Conservation (phyloP, 2,329 filamentous ascomycete species). For the Ramularia endophylla region DNA sequence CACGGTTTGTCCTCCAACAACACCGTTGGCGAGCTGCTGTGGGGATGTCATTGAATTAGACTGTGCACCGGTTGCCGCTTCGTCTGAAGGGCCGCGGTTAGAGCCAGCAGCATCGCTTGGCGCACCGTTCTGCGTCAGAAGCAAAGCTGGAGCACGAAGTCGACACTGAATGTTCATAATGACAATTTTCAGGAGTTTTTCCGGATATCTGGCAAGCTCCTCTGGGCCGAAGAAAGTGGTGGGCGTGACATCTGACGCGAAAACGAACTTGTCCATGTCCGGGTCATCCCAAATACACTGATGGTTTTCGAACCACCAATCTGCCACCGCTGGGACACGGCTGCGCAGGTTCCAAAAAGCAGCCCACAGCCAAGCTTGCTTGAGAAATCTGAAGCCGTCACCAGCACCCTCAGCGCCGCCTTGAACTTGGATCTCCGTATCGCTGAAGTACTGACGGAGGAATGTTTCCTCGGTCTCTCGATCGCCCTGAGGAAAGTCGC, state of each 20-base stretch:
- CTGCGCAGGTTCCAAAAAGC: slow-evolving; percentile 27
- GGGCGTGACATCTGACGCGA: slow-evolving; percentile 14
- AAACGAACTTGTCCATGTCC: slow-evolving; percentile 15
- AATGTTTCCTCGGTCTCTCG: slow-evolving; percentile 28
- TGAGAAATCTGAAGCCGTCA: slow-evolving; percentile 29
- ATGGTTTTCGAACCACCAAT: slow-evolving; percentile 22
- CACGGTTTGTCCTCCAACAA: too few relatives aligned
- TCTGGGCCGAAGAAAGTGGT: slow-evolving; percentile 20
- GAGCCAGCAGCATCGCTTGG: too few relatives aligned
- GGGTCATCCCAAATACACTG: slow-evolving; percentile 18
- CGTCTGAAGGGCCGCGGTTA: too few relatives aligned
- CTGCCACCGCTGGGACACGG: slow-evolving; percentile 21
- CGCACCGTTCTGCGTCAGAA: too few relatives aligned
- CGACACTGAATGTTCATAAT: slow-evolving; percentile 14
- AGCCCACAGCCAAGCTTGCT: slow-evolving; percentile 29
- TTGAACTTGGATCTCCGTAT: slow-evolving; percentile 25
- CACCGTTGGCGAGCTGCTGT: too few relatives aligned
- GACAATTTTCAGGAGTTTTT: slow-evolving; percentile 15
- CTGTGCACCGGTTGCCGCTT: too few relatives aligned
- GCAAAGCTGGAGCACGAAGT: not conserved
- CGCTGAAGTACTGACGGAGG: slow-evolving; percentile 23
- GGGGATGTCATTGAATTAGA: too few relatives aligned
- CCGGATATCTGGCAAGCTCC: slow-evolving; percentile 15
- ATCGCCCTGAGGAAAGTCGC: slow-evolving; percentile 27
- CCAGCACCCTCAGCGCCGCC: slow-evolving; percentile 18